These are phyloP conservation scores for Liriodendron chinense DNA, from an alignment of 164 flowering plant species.

Conservation along the genomic window DNA sequence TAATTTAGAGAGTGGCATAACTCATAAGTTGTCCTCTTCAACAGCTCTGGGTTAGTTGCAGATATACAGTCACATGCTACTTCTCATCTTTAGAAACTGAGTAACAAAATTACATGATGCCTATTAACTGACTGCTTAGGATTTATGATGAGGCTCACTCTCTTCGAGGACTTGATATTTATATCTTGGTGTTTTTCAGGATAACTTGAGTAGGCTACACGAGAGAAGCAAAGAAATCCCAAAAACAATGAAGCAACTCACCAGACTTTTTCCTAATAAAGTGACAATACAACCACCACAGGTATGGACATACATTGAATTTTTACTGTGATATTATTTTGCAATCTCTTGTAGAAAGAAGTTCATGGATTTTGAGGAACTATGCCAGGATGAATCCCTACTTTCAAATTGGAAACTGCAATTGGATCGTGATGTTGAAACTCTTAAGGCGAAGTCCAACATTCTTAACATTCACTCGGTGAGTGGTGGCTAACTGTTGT, in stretches of 20 bases:
- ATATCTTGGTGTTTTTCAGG: constrained; percentile 38
- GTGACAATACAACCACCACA: constrained; percentile 81
- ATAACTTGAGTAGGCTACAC: constrained; percentile 62
- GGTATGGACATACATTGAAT: constrained; percentile 31
- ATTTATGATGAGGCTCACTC: background rate
- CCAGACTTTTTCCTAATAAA: constrained; percentile 83
- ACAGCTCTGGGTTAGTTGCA: too few species aligned
- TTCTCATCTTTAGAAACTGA: too few species aligned
- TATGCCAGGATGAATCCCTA: constrained; percentile 62
- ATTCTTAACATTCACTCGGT: constrained; percentile 61
- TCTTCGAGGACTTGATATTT: background rate
- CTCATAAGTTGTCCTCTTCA: too few species aligned
- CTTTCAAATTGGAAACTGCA: constrained; percentile 80
- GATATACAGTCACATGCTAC: too few species aligned
- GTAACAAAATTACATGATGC: too few species aligned
- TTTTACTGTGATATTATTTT: background rate
- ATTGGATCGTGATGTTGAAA: constrained; percentile 75
- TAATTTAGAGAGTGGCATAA: too few species aligned
- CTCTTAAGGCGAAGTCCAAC: constrained; percentile 62
- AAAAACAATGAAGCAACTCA: constrained; percentile 70
- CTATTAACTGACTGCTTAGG: background rate
- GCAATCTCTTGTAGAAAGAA: background rate
- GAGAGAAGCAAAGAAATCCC: constrained; percentile 76
- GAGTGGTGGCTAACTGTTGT: constrained; percentile 29
- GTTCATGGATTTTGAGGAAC: constrained; percentile 2